Conservation (phyloP, 2,329 filamentous ascomycete species). For the Fusarium lateritium region DNA sequence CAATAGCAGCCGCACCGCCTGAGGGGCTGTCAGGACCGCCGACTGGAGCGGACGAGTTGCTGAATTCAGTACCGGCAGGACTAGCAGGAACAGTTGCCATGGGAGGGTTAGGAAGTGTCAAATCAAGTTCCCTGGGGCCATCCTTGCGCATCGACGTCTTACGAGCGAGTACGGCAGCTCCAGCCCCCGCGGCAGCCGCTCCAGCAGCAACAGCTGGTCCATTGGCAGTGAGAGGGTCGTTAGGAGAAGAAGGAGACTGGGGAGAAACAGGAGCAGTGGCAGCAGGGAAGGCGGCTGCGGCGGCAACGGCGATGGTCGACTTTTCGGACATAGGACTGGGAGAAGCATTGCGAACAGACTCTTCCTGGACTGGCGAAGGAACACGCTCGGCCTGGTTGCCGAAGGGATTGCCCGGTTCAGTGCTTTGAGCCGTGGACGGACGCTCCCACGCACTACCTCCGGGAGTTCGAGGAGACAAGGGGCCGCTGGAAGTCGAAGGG, state of each 20-base stretch:
- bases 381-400: slow-evolving; percentile 70
- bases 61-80: slow-evolving; percentile 75
- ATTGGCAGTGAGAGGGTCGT: slow-evolving; percentile 56
- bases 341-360: slow-evolving; percentile 47
- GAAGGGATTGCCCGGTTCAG: slow-evolving; percentile 79
- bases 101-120: slow-evolving; percentile 62
- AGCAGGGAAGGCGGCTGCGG: slow-evolving; percentile 53
- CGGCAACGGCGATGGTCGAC: slow-evolving; percentile 25
- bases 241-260: slow-evolving; percentile 37
- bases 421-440: slow-evolving; percentile 61
- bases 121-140: slow-evolving; percentile 65
- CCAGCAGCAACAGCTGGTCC: slow-evolving; percentile 56
- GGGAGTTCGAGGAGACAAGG: slow-evolving; percentile 46
- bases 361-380: slow-evolving; percentile 59
- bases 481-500: slow-evolving; percentile 41
- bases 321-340: slow-evolving; percentile 55
- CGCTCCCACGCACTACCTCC: slow-evolving; percentile 64
- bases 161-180: slow-evolving; percentile 61
- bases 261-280: slow-evolving; percentile 32
- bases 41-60: slow-evolving; percentile 67
- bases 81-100: slow-evolving; percentile 64
- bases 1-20: slow-evolving; percentile 71
- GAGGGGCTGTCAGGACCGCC: slow-evolving; percentile 60
- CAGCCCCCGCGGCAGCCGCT: slow-evolving; percentile 55
- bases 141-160: slow-evolving; percentile 71